phyloP scores from a whole-genome alignment of 2,329 filamentous ascomycete genomes.

The Aspergillus hortae region DNA sequence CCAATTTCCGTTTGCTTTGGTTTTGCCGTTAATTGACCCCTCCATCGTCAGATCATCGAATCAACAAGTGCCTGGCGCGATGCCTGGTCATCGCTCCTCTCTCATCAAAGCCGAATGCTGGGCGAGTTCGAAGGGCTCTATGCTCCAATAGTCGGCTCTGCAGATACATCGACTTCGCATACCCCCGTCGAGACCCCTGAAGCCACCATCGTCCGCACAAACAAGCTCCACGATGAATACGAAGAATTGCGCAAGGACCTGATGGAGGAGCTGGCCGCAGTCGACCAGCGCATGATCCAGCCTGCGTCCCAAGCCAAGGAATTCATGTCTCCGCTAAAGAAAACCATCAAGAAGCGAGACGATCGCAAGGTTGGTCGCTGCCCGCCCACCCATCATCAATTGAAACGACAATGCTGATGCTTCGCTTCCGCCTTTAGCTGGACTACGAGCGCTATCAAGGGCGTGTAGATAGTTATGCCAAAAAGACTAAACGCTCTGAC shows the following conservation, averaged over 20 bases:
- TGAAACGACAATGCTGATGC: neutral
- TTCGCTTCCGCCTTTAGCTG: constrained; percentile 43
- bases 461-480: constrained; percentile 64
- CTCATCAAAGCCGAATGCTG: constrained; percentile 63
- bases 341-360: constrained; percentile 80
- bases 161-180: constrained; percentile 54
- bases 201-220: constrained; percentile 61
- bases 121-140: constrained; percentile 70
- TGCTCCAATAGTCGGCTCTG: constrained; percentile 68
- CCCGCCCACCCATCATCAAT: neutral
- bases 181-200: constrained; percentile 60
- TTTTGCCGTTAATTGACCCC: constrained; percentile 8
- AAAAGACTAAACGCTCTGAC: constrained; percentile 66
- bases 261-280: constrained; percentile 64
- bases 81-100: constrained; percentile 70
- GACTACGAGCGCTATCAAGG: constrained; percentile 78
- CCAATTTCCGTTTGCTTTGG: neutral
- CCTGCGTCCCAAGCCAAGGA: constrained; percentile 68
- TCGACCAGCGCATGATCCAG: constrained; percentile 66
- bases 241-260: constrained; percentile 69
- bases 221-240: constrained; percentile 64
- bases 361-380: constrained; percentile 60
- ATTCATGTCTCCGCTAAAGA: constrained; percentile 68
- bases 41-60: constrained; percentile 62
- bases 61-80: constrained; percentile 74